phyloP scores from a whole-genome alignment of 345 rosid species.

The Melaleuca quinquenervia region DNA sequence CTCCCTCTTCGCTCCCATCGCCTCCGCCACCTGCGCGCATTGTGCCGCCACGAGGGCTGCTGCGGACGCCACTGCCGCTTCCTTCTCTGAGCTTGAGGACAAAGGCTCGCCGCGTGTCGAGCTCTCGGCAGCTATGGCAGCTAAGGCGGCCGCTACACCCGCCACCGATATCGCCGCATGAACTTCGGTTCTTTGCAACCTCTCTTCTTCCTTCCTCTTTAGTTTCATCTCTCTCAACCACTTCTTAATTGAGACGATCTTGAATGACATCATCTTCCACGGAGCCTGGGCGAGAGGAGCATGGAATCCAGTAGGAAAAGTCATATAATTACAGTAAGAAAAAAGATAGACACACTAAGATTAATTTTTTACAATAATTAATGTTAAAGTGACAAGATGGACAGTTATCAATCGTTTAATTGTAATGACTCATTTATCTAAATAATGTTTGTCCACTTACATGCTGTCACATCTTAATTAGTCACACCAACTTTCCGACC shows the following conservation, averaged over 20 bases:
- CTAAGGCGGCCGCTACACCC: constrained; percentile 76
- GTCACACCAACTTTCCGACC: not conserved
- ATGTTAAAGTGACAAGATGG: not conserved
- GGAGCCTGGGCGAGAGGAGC: constrained; percentile 22
- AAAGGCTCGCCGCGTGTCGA: constrained; percentile 11
- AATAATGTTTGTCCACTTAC: not conserved
- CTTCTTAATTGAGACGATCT: constrained; percentile 51
- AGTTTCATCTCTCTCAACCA: constrained; percentile 74
- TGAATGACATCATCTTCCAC: constrained; percentile 57
- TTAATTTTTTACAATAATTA: not conserved
- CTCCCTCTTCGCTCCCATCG: constrained; percentile 78
- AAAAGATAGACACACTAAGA: not conserved
- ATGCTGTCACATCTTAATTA: not conserved
- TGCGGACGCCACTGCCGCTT: constrained; percentile 74
- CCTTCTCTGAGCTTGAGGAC: constrained; percentile 15
- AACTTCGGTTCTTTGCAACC: constrained; percentile 71
- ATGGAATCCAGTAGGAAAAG: not conserved
- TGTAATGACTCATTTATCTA: not conserved
- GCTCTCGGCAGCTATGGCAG: constrained; percentile 67
- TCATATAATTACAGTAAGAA: not conserved
- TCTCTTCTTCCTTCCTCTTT: constrained; percentile 70
- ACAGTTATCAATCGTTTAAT: not conserved
- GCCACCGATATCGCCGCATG: constrained; percentile 92
- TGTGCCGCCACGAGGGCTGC: constrained; percentile 85
- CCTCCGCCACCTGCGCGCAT: constrained; percentile 74